Percentiles rank a stretch among this genome's conserved stretches.
Conservation (phyloP, 208 protist genomes). For the Herpetomonas samuelpessoai region DNA sequence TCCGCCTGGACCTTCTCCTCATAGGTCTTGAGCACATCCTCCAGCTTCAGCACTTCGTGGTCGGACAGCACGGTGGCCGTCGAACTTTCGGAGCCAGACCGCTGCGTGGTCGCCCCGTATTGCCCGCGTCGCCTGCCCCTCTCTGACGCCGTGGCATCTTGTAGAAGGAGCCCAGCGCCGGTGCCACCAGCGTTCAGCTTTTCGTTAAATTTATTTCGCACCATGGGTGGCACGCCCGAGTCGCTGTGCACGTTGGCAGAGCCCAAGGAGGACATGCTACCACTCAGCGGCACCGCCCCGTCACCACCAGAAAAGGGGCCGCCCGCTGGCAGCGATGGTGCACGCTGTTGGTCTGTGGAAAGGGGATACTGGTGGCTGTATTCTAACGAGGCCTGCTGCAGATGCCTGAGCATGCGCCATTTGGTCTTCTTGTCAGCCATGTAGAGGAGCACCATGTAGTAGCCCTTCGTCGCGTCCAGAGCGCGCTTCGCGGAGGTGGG, state of each 20-base stretch:
- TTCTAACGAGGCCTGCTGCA: conserved; percentile 25
- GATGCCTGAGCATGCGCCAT: conserved; percentile 38
- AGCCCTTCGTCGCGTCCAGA: neutral
- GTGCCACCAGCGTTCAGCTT: neutral
- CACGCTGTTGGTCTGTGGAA: too few relatives aligned
- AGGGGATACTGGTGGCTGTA: conserved; percentile 18
- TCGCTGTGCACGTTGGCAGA: neutral
- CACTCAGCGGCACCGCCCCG: neutral
- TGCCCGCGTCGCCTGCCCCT: too few relatives aligned
- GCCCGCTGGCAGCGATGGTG: too few relatives aligned
- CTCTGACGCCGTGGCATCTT: too few relatives aligned
- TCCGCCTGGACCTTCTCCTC: conserved; percentile 18
- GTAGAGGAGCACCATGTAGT: conserved; percentile 33
- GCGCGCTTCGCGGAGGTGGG: neutral
- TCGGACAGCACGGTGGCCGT: conserved; percentile 35
- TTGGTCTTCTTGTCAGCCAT: conserved; percentile 45
- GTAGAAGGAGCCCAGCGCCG: too few relatives aligned
- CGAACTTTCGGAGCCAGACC: conserved; percentile 13
- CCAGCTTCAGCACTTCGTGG: conserved; percentile 59
- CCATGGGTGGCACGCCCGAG: neutral
- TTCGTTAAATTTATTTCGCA: neutral
- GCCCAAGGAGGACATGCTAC: neutral
- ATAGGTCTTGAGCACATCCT: conserved; percentile 45
- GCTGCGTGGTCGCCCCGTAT: too few relatives aligned
- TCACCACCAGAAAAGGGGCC: too few relatives aligned